Percentiles rank a stretch among this genome's conserved stretches.
These are phyloP conservation scores for Paraconiothyrium brasiliense DNA, from an alignment of 2,329 filamentous ascomycete species.

Conservation along the genomic window DNA sequence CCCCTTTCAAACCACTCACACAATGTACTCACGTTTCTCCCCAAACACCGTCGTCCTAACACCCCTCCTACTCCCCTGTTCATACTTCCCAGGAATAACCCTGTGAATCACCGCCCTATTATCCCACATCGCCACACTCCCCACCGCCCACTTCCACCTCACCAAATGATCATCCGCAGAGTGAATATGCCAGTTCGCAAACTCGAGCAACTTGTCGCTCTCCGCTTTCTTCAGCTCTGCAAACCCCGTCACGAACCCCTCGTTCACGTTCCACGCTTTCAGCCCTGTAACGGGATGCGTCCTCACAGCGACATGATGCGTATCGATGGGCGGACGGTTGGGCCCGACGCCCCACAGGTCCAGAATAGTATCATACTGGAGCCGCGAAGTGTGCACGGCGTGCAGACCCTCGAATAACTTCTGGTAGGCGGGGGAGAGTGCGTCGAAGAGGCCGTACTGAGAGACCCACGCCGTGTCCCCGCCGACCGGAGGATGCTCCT, in stretches of 20 bases:
- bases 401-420: constrained; percentile 22
- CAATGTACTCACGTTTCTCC: constrained; percentile 8
- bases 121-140: constrained; percentile 24
- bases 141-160: constrained; percentile 21
- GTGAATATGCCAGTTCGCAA: constrained; percentile 20
- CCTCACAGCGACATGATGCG: constrained; percentile 60
- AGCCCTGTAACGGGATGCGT: constrained; percentile 61
- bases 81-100: constrained; percentile 16
- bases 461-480: constrained; percentile 17
- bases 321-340: constrained; percentile 55
- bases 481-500: constrained; percentile 22
- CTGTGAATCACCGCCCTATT: constrained; percentile 17
- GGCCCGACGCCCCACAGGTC: constrained; percentile 41
- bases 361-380: constrained; percentile 27
- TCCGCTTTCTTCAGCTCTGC: constrained; percentile 62
- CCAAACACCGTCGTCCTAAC: constrained; percentile 14
- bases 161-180: constrained; percentile 18
- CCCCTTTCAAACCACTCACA: not conserved
- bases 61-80: constrained; percentile 1
- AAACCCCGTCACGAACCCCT: constrained; percentile 60
- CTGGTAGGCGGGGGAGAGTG: constrained; percentile 27
- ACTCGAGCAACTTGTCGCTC: constrained; percentile 29
- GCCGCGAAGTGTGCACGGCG: constrained; percentile 23
- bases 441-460: constrained; percentile 26
- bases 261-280: constrained; percentile 53